Base-by-base conservation (phyloP, 768 basidiomycete species). In the Lentinula detonsa region DNA sequence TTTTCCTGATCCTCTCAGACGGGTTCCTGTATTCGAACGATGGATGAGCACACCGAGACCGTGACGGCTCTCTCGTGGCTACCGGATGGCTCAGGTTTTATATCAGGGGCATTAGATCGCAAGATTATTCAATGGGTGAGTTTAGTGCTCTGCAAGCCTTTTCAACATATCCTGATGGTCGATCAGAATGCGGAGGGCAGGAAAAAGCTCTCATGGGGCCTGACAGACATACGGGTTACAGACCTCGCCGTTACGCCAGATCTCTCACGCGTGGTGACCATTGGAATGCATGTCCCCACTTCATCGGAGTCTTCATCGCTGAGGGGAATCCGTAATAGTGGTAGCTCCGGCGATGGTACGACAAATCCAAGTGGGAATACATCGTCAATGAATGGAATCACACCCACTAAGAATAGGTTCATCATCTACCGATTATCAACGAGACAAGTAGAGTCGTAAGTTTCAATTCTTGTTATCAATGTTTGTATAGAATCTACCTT, bases 181-280 rank as follows among this genome's bases (percentile, higher is more conserved):
- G 46, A 9, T 37, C 71, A 98, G 95, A 85, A 88, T 64, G 76
- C 81, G 49, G 83, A 87, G 60, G 95, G 95, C 28, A 87, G 83
- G 67, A 76, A 85, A 63, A 81, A 79, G 49, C 85, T 91, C 35
- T 76, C 82, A 52, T 95, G 92, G 88, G 79, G 78, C 8, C 76
- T 79, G 37, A 81, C 84, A 39, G 80, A 86, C 9, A 87, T 95
- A 63, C 90, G 95, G 65, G 82, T 98, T 69, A 86, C 88, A 21
- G 93, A 94, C 71, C 85, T 97, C 69, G 87, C 89, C 50, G 76
- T 97, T 63, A 87, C 94, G 3, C 93, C 95, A 23, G 92, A 96
- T 73, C 85, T 86, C 68, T 81, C 83, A 62, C 87, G 87, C 60
- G 76, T 99, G 62, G 85, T 99, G 48, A 89, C 90, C n/a, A 83